These are phyloP conservation scores for Lentithecium fluviatile DNA, from an alignment of 495 filamentous ascomycete genomes.

Conservation along the genomic window DNA sequence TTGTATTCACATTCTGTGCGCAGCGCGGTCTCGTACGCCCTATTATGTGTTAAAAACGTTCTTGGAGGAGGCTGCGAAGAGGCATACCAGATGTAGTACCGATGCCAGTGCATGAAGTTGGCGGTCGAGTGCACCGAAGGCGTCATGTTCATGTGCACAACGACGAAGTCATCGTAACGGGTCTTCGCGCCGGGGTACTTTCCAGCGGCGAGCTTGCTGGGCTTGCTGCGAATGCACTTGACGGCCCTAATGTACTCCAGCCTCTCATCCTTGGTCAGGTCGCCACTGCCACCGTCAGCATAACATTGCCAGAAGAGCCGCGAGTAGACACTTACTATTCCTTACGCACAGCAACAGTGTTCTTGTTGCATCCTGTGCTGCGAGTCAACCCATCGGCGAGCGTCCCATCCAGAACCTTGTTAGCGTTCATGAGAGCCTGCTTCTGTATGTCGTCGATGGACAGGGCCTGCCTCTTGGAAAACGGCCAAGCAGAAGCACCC, in stretches of 20 bases:
- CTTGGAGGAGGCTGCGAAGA: not conserved
- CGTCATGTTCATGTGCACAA: constrained; percentile 22
- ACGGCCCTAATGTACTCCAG: constrained; percentile 31
- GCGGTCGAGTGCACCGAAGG: constrained; percentile 28
- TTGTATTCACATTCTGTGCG: constrained; percentile 32
- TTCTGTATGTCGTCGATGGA: constrained; percentile 18
- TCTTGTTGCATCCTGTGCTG: constrained; percentile 10
- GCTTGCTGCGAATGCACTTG: constrained; percentile 28
- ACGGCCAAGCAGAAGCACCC: constrained; percentile 4
- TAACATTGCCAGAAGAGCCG: not conserved
- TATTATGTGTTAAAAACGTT: constrained; percentile 1
- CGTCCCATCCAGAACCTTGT: constrained; percentile 29
- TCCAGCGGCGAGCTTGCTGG: constrained; percentile 19
- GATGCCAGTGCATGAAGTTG: constrained; percentile 35
- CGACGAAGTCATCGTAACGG: constrained; percentile 34
- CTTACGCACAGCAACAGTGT: constrained; percentile 28
- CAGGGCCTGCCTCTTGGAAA: constrained; percentile 22
- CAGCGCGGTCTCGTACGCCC: constrained; percentile 35
- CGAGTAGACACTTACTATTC: constrained; percentile 20
- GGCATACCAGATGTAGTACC: constrained; percentile 31
- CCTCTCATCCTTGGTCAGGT: constrained; percentile 30
- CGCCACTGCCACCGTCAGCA: constrained; percentile 16
- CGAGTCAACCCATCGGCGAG: constrained; percentile 28
- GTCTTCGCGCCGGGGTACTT: constrained; percentile 30
- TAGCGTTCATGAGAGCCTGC: constrained; percentile 25